A percentile compares a stretch with the other conserved stretches of the same genome.
These are phyloP conservation scores for Cutaneotrichosporon arboriforme DNA, from an alignment of 1,284 basidiomycete species.

Conservation along the genomic window DNA sequence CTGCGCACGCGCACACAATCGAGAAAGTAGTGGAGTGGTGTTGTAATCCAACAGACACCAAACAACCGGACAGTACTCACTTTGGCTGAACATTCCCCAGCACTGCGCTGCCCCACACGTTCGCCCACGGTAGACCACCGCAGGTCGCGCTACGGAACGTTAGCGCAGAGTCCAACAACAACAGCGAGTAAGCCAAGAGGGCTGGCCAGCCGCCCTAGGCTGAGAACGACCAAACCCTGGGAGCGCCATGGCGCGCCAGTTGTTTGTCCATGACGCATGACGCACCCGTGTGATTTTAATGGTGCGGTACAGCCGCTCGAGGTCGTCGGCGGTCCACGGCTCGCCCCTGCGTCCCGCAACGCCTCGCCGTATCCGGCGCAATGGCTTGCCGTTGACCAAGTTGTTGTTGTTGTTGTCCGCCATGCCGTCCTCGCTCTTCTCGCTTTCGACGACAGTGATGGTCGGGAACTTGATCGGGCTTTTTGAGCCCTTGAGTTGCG, in stretches of 20 bases:
- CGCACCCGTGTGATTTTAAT: constrained; percentile 4
- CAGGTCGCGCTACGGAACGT: background rate
- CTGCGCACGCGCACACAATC: background rate
- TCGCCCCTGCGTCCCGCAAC: background rate
- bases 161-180: background rate
- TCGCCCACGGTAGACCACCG: background rate
- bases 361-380: background rate
- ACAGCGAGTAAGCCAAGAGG: background rate
- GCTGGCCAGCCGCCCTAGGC: too few species aligned
- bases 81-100: constrained; percentile 1
- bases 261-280: background rate
- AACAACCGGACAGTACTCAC: background rate
- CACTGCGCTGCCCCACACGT: background rate
- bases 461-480: background rate
- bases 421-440: background rate
- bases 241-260: background rate
- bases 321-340: constrained; percentile 2
- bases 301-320: constrained; percentile 5
- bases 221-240: background rate
- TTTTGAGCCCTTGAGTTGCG: too few species aligned
- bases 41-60: background rate
- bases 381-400: background rate
- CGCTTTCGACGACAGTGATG: background rate
- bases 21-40: background rate
- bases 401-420: background rate